These are phyloP conservation scores for Teunomyces cretensis DNA, from an alignment of 805 yeast species.

Conservation along the genomic window DNA sequence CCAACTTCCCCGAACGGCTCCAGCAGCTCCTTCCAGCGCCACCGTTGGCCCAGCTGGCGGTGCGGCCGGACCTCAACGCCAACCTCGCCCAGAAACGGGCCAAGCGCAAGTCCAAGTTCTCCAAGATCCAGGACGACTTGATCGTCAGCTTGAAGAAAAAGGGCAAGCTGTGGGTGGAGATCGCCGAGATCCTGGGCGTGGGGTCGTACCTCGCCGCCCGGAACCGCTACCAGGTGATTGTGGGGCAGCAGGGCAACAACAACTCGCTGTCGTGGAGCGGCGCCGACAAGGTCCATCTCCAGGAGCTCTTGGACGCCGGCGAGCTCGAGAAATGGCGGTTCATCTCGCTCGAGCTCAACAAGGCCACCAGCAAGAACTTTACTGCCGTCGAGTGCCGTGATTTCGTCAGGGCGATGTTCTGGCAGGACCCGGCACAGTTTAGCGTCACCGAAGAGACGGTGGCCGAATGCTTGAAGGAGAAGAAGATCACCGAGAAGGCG, in stretches of 20 bases:
- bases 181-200: conserved; percentile 62
- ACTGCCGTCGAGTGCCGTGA: conserved; percentile 56
- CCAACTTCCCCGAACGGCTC: conserved; percentile 25
- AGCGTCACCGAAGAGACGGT: conserved; percentile 52
- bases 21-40: conserved; percentile 45
- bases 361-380: conserved; percentile 51
- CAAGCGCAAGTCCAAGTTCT: conserved; percentile 66
- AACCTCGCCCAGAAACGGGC: conserved; percentile 49
- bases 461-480: conserved; percentile 37
- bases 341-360: conserved; percentile 60
- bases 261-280: conserved; percentile 63
- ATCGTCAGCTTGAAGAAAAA: conserved; percentile 59
- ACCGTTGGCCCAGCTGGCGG: conserved; percentile 44
- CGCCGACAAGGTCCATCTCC: conserved; percentile 53
- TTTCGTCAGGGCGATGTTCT: conserved; percentile 51
- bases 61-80: conserved; percentile 42
- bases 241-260: conserved; percentile 78
- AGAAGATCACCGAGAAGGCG: conserved; percentile 34
- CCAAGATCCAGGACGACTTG: conserved; percentile 64
- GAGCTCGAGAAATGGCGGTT: conserved; percentile 70
- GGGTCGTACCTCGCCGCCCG: conserved; percentile 72
- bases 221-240: conserved; percentile 74
- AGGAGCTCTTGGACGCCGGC: conserved; percentile 60
- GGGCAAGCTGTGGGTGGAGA: conserved; percentile 73
- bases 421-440: conserved; percentile 54